Conservation (phyloP, 202 grass and related monocot genomes). For the Eragrostis tef region DNA sequence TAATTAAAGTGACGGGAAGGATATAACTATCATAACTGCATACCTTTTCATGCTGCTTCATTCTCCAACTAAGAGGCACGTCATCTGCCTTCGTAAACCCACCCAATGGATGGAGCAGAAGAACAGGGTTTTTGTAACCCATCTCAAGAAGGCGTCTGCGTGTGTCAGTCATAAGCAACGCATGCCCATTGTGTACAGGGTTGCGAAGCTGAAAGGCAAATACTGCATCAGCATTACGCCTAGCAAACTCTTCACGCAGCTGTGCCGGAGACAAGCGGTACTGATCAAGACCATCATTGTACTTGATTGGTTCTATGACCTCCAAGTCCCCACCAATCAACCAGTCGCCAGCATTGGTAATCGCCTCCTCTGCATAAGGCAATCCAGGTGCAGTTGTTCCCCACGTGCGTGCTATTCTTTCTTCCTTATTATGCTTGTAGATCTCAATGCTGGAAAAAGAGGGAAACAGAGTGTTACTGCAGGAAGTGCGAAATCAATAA, state of each 20-base stretch:
- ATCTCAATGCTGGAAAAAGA: conserved; percentile 88
- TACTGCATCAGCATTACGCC: conserved; percentile 91
- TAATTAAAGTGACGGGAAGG: neutral
- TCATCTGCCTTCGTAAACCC: conserved; percentile 98
- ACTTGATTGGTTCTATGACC: conserved; percentile 95
- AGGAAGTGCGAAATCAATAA: neutral
- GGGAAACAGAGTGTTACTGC: conserved; percentile 31
- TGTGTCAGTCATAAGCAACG: conserved; percentile 96
- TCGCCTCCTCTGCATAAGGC: conserved; percentile 87
- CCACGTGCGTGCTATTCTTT: conserved; percentile 98
- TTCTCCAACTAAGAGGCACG: conserved; percentile 93
- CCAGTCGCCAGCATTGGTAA: conserved; percentile 91
- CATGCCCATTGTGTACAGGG: conserved; percentile 96
- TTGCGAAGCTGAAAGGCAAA: conserved; percentile 99
- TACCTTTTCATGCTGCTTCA: conserved; percentile 98
- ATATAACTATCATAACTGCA: neutral
- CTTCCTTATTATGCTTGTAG: conserved; percentile 99
- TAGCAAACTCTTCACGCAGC: conserved; percentile 86
- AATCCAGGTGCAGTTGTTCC: conserved; percentile 82
- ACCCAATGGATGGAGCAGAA: conserved; percentile 94
- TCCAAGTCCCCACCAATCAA: conserved; percentile 96
- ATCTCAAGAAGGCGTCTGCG: conserved; percentile 80
- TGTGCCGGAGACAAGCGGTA: conserved; percentile 92
- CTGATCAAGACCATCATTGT: conserved; percentile 93
- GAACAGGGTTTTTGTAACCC: conserved; percentile 92